These are phyloP conservation scores for Penicillium sp. DNA, from an alignment of 2,329 filamentous ascomycete species.

Conservation along the genomic window DNA sequence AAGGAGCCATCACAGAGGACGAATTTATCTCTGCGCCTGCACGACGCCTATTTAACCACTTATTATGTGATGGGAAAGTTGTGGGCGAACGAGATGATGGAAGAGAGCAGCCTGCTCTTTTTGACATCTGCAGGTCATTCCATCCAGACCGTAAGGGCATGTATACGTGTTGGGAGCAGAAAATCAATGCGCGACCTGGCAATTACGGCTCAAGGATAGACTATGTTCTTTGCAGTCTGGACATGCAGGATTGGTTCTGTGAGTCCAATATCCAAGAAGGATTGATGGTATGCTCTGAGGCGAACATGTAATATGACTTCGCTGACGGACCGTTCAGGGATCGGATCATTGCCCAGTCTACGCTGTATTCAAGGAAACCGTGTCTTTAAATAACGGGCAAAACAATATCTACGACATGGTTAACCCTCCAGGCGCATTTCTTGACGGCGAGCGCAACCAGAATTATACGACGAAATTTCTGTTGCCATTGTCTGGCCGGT, in stretches of 20 bases:
- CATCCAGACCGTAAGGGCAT: conserved; percentile 82
- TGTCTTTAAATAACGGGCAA: conserved; percentile 57
- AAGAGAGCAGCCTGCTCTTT: conserved; percentile 72
- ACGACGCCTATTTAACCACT: conserved; percentile 80
- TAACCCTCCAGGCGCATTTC: conserved; percentile 76
- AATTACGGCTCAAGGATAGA: conserved; percentile 95
- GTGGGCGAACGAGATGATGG: conserved; percentile 68
- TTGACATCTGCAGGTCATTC: conserved; percentile 82
- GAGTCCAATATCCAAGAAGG: conserved; percentile 90
- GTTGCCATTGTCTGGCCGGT: conserved; percentile 76
- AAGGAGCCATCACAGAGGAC: conserved; percentile 69
- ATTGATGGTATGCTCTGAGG: conserved; percentile 63
- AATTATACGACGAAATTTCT: conserved; percentile 70
- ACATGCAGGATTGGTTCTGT: conserved; percentile 79
- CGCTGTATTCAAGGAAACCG: conserved; percentile 69
- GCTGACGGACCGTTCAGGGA: conserved; percentile 56
- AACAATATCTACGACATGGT: conserved; percentile 71
- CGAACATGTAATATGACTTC: not conserved
- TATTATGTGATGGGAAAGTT: conserved; percentile 76
- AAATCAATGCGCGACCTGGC: conserved; percentile 90
- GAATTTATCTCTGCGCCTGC: conserved; percentile 76
- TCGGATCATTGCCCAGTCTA: conserved; percentile 97
- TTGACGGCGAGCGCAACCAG: conserved; percentile 66
- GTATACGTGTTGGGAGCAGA: conserved; percentile 98
- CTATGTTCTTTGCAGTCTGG: conserved; percentile 82